phyloP scores from a whole-genome alignment of 2,329 filamentous ascomycete genomes.

The Hirsutella minnesotensis region DNA sequence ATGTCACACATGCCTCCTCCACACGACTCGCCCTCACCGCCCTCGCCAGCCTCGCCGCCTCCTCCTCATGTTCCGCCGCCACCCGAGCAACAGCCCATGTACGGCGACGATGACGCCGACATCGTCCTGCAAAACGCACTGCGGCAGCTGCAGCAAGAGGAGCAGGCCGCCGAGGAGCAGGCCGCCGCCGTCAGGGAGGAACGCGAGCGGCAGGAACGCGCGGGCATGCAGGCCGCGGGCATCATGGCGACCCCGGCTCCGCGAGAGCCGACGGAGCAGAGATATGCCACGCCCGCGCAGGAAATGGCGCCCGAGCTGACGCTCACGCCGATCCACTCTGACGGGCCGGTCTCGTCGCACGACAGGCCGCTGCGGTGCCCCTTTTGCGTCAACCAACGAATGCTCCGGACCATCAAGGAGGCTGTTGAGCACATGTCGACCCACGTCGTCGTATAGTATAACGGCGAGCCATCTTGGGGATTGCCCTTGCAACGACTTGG shows the following conservation, averaged over 20 bases:
- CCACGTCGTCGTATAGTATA: conserved; percentile 40
- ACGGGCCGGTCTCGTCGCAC: conserved; percentile 29
- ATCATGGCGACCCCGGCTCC: conserved; percentile 21
- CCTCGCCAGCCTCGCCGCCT: conserved; percentile 14
- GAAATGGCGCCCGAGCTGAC: conserved; percentile 31
- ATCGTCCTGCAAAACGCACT: conserved; percentile 47
- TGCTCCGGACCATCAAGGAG: conserved; percentile 49
- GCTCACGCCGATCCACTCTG: conserved; percentile 42
- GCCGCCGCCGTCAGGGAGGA: conserved; percentile 42
- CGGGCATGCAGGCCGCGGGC: conserved; percentile 13
- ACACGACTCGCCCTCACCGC: conserved; percentile 12
- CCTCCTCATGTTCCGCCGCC: conserved; percentile 18
- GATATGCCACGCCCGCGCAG: conserved; percentile 22
- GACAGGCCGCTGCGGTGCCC: conserved; percentile 44
- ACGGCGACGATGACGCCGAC: conserved; percentile 43
- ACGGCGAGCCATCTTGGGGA: not conserved
- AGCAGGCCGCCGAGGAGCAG: conserved; percentile 45
- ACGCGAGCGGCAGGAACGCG: conserved; percentile 35
- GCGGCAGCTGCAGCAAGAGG: conserved; percentile 45
- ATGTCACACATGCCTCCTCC: conserved; percentile 9
- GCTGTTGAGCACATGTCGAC: conserved; percentile 51
- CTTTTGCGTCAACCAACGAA: conserved; percentile 49
- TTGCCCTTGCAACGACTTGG: no score
- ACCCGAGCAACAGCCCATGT: conserved; percentile 26
- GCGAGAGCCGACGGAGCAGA: conserved; percentile 17